Percentiles rank a stretch among this genome's conserved stretches.
Evolutionary conservation across 2,329 filamentous ascomycete species (phyloP).

Genomic region (Ceratocystis cubensis): DNA sequence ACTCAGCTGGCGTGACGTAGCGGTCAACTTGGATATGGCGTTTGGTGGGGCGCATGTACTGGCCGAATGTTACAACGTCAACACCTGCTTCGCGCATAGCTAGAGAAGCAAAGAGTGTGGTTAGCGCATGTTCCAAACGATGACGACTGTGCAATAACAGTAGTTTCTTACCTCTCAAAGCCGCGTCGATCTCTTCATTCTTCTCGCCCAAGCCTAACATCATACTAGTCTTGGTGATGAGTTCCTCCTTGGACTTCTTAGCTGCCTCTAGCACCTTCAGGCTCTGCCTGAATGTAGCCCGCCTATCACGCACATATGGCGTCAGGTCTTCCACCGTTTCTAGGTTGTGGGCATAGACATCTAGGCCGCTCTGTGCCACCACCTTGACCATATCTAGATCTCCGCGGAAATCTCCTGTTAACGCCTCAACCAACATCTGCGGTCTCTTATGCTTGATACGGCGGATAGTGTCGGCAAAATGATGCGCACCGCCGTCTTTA

Average conservation of each 20-base stretch:
- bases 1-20: constrained; percentile 82
- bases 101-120: constrained; percentile 24
- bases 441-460: constrained; percentile 81
- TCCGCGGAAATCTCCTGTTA: constrained; percentile 79
- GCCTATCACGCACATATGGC: constrained; percentile 75
- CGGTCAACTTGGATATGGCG: constrained; percentile 93
- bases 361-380: constrained; percentile 76
- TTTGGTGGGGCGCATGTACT: constrained; percentile 99
- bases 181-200: constrained; percentile 70
- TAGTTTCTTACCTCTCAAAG: constrained; percentile 48
- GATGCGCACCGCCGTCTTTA: constrained; percentile 70
- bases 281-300: constrained; percentile 81
- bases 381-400: constrained; percentile 75
- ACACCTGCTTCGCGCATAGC: constrained; percentile 70
- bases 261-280: constrained; percentile 66
- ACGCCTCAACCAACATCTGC: constrained; percentile 63
- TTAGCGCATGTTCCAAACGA: neutral
- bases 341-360: constrained; percentile 95
- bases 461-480: constrained; percentile 88
- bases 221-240: constrained; percentile 97
- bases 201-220: constrained; percentile 94
- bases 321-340: constrained; percentile 90
- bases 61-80: constrained; percentile 96
- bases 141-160: neutral
- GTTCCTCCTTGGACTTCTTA: constrained; percentile 55